Conservation (phyloP, 306 rosid species). For the Rosa rugosa region DNA sequence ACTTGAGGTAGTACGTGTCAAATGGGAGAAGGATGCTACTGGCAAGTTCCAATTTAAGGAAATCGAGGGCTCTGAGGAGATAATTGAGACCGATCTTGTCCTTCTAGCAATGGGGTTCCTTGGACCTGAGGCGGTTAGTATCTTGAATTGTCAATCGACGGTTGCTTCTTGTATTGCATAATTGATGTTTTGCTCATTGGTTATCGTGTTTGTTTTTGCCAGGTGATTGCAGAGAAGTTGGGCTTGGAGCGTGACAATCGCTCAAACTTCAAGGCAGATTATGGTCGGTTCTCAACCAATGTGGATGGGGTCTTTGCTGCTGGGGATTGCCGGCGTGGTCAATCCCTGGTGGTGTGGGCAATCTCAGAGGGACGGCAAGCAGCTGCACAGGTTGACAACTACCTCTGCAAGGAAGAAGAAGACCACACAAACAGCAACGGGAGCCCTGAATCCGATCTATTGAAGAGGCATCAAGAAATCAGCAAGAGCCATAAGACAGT, state of each 20-base stretch:
- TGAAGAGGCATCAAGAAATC: constrained; percentile 50
- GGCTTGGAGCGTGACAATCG: constrained; percentile 73
- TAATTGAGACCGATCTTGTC: constrained; percentile 80
- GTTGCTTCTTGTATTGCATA: not conserved
- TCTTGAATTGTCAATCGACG: not conserved
- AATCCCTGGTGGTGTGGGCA: constrained; percentile 95
- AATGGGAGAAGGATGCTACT: constrained; percentile 86
- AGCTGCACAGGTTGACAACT: constrained; percentile 73
- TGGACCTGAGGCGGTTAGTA: constrained; percentile 92
- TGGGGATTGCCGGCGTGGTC: constrained; percentile 93
- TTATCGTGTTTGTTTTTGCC: constrained; percentile 22
- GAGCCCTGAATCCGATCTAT: constrained; percentile 35
- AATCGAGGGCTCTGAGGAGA: constrained; percentile 88
- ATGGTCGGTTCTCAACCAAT: constrained; percentile 82
- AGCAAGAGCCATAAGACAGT: constrained; percentile 49
- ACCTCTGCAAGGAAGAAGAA: constrained; percentile 44
- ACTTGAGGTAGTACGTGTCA: constrained; percentile 70
- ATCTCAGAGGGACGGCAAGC: constrained; percentile 92
- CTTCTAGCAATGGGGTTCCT: constrained; percentile 98
- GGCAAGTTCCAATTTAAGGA: constrained; percentile 87
- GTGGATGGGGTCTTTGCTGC: constrained; percentile 84
- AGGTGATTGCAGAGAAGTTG: constrained; percentile 76
- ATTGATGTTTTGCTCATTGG: not conserved
- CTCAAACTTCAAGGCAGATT: constrained; percentile 86
- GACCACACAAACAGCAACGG: constrained; percentile 22